These are phyloP conservation scores for Rehmannia glutinosa DNA, from an alignment of 257 asterid species.

Conservation along the genomic window DNA sequence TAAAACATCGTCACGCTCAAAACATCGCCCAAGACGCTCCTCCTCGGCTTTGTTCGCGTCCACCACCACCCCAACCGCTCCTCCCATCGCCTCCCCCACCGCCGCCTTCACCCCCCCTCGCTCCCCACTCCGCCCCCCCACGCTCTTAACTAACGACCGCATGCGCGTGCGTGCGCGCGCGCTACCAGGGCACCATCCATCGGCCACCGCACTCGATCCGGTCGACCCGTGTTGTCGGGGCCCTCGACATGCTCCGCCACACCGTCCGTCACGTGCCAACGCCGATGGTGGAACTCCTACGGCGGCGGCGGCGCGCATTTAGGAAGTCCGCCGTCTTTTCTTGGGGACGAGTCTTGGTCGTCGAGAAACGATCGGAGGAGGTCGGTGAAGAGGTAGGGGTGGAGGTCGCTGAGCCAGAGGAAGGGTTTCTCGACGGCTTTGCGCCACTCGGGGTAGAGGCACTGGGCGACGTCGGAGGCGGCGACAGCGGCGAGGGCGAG, in stretches of 20 bases:
- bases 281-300: conserved; percentile 14
- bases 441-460: conserved; percentile 71
- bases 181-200: conserved; percentile 76
- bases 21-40: no score
- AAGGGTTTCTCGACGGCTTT: conserved; percentile 68
- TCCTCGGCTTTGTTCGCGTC: no score
- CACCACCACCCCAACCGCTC: conserved; percentile 50
- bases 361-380: no score
- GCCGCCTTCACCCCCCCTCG: conserved; percentile 28
- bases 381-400: no score
- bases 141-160: no score
- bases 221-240: conserved; percentile 44
- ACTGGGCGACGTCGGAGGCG: conserved; percentile 42
- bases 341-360: conserved; percentile 31
- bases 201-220: conserved; percentile 83
- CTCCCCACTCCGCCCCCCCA: conserved; percentile 14
- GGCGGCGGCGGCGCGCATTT: neutral
- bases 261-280: conserved; percentile 54
- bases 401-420: no score
- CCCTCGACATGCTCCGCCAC: conserved; percentile 47
- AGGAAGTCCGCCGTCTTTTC: conserved; percentile 1
- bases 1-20: no score
- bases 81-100: no score
- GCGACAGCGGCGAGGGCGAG: conserved; percentile 75
- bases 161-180: conserved; percentile 58